These are phyloP conservation scores for Aphanomyces invadans DNA, from an alignment of 352 stramenopile genomes.

Conservation along the genomic window DNA sequence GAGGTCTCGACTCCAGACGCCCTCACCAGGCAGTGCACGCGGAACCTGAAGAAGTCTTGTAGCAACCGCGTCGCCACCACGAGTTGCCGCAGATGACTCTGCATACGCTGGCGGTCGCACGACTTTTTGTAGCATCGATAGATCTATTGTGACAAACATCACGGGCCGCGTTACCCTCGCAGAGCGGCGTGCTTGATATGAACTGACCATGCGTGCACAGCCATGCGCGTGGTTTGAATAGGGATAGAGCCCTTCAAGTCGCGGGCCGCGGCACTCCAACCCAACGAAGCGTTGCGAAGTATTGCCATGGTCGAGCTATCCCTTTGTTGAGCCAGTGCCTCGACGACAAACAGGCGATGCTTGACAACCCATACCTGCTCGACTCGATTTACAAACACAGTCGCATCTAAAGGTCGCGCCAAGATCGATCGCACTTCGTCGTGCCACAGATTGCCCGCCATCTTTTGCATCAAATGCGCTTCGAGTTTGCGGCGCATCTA, in stretches of 20 bases:
- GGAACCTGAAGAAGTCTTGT: conserved; percentile 3
- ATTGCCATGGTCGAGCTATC: conserved; percentile 34
- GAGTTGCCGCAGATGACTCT: neutral
- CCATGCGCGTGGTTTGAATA: conserved; percentile 38
- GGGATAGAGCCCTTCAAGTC: conserved; percentile 27
- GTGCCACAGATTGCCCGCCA: conserved; percentile 44
- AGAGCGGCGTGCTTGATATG: neutral
- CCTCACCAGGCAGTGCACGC: conserved; percentile 4
- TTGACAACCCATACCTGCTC: too few species aligned
- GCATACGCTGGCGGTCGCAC: neutral
- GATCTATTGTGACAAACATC: neutral
- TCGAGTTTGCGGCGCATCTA: conserved; percentile 39
- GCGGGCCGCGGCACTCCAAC: neutral
- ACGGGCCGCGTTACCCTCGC: too few species aligned
- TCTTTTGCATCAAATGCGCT: conserved; percentile 35
- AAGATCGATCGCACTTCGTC: conserved; percentile 46
- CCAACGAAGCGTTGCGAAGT: conserved; percentile 28
- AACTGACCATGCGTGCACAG: neutral
- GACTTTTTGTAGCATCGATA: neutral
- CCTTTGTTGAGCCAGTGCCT: too few species aligned
- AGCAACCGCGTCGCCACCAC: neutral
- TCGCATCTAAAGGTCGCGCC: conserved; percentile 42
- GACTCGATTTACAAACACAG: conserved; percentile 35
- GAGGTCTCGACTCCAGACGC: too few species aligned
- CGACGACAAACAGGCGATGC: neutral